These are phyloP conservation scores for Agastache rugosa DNA, from an alignment of 257 asterid species.

Conservation along the genomic window DNA sequence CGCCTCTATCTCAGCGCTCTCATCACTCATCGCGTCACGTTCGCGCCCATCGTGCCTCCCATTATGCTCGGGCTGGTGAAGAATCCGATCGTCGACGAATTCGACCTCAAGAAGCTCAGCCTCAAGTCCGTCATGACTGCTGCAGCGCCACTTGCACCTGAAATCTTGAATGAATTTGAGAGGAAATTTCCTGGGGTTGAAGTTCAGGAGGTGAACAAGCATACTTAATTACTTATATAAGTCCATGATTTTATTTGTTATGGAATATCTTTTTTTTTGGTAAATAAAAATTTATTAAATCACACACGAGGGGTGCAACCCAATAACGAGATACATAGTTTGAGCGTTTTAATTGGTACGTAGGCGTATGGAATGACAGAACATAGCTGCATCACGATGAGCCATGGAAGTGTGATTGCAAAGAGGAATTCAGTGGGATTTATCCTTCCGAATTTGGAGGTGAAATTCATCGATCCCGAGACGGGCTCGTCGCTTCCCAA, in stretches of 20 bases:
- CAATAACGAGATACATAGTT: too few species aligned
- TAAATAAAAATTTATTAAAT: too few species aligned
- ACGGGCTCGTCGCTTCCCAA: slow-evolving; percentile 63
- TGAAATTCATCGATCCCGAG: slow-evolving; percentile 82
- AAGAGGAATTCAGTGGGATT: slow-evolving; percentile 92
- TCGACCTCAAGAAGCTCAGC: slow-evolving; percentile 69
- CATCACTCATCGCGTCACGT: slow-evolving; percentile 71
- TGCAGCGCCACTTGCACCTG: slow-evolving; percentile 95
- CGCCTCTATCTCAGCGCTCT: slow-evolving; percentile 65
- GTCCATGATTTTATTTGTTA: too few species aligned
- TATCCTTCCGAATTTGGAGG: slow-evolving; percentile 87
- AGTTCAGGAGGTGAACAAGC: slow-evolving; percentile 78
- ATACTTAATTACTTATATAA: too few species aligned
- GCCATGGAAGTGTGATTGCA: slow-evolving; percentile 68
- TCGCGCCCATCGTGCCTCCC: slow-evolving; percentile 94
- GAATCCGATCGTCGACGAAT: slow-evolving; percentile 84
- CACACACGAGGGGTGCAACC: too few species aligned
- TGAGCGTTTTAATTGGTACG: not conserved
- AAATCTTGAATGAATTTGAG: slow-evolving; percentile 72
- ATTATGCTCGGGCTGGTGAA: slow-evolving; percentile 83
- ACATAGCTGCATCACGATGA: slow-evolving; percentile 90
- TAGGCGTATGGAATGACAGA: slow-evolving; percentile 99
- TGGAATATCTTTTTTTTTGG: too few species aligned
- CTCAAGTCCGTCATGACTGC: slow-evolving; percentile 89
- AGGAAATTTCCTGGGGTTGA: slow-evolving; percentile 76